phyloP scores from a whole-genome alignment of 345 rosid species.

The Populus davidiana region DNA sequence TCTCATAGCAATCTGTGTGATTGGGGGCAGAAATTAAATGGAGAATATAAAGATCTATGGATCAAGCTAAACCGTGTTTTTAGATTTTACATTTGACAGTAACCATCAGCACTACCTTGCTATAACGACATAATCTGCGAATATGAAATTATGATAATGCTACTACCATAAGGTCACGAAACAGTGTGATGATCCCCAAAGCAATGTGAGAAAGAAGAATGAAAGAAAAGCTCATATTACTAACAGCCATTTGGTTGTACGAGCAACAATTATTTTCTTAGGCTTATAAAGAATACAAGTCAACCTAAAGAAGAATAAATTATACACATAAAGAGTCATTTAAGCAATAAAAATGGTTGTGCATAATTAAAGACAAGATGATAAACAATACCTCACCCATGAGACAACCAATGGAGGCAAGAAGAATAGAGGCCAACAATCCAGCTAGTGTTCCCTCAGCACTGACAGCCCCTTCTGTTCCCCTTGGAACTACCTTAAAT shows the following conservation, averaged over 20 bases:
- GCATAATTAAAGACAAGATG: neutral
- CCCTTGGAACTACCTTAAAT: slow-evolving; percentile 85
- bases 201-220: neutral
- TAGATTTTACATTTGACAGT: neutral
- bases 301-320: neutral
- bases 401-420: slow-evolving; percentile 64
- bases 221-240: neutral
- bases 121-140: neutral
- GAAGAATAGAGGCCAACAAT: slow-evolving; percentile 65
- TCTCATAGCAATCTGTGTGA: neutral
- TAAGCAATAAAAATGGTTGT: neutral
- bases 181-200: neutral
- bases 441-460: slow-evolving; percentile 94
- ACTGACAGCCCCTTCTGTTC: slow-evolving; percentile 96
- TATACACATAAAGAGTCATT: neutral
- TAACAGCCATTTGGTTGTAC: neutral
- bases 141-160: neutral
- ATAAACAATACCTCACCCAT: slow-evolving; percentile 58
- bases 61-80: neutral
- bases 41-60: neutral
- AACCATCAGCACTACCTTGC: neutral
- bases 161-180: neutral
- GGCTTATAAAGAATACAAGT: neutral
- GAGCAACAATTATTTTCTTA: neutral
- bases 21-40: neutral